A percentile compares a stretch with the other conserved stretches of the same genome.
These are phyloP conservation scores for Wickerhamiella lipophila DNA, from an alignment of 805 yeast species.

Conservation along the genomic window DNA sequence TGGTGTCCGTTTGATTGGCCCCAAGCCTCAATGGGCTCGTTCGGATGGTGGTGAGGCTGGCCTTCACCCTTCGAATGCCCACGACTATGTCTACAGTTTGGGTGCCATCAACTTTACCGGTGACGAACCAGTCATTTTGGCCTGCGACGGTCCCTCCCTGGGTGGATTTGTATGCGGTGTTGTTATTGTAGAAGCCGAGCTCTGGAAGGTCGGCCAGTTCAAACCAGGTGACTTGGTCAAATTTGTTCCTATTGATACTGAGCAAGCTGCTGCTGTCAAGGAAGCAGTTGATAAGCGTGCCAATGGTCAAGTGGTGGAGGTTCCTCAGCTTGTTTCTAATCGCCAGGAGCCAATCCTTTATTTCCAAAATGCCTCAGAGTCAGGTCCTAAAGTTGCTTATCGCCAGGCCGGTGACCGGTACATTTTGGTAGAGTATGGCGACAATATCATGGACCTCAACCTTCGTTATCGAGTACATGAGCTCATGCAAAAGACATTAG, in stretches of 20 bases:
- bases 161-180: slow-evolving; percentile 98
- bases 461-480: slow-evolving; percentile 74
- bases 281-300: slow-evolving; percentile 40
- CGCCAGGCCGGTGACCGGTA: slow-evolving; percentile 98
- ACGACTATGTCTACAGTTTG: slow-evolving; percentile 88
- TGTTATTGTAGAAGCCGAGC: slow-evolving; percentile 87
- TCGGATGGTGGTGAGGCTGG: slow-evolving; percentile 96
- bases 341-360: slow-evolving; percentile 56
- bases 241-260: slow-evolving; percentile 65
- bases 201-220: slow-evolving; percentile 98
- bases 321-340: slow-evolving; percentile 37
- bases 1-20: slow-evolving; percentile 89
- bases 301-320: slow-evolving; percentile 23
- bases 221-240: slow-evolving; percentile 82
- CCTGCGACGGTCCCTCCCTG: slow-evolving; percentile 94
- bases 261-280: slow-evolving; percentile 54
- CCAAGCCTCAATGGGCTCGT: slow-evolving; percentile 96
- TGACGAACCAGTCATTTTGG: slow-evolving; percentile 92
- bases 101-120: slow-evolving; percentile 98
- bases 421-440: slow-evolving; percentile 85
- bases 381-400: slow-evolving; percentile 62
- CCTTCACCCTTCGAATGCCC: slow-evolving; percentile 95
- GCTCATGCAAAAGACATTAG: slow-evolving; percentile 58
- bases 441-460: slow-evolving; percentile 72
- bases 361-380: slow-evolving; percentile 35